phyloP scores from a whole-genome alignment of 2,329 filamentous ascomycete species.

The Bimuria novae-zelandiae region DNA sequence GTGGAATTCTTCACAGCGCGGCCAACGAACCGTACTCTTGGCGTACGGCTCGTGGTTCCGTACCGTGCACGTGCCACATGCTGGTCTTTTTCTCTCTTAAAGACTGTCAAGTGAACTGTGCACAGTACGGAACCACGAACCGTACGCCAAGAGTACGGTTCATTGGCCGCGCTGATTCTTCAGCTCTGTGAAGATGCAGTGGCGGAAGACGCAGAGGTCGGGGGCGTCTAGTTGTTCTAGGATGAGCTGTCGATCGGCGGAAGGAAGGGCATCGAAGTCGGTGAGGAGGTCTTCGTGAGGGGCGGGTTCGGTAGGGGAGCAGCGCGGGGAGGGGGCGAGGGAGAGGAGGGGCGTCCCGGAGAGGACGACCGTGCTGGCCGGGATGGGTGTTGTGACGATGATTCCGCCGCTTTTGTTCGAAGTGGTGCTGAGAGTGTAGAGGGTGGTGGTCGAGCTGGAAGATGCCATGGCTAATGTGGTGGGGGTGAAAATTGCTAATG shows the following conservation, averaged over 20 bases:
- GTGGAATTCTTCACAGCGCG: too few species aligned
- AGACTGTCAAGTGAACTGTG: too few species aligned
- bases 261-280: background rate
- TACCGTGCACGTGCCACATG: too few species aligned
- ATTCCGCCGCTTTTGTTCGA: background rate
- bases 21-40: too few species aligned
- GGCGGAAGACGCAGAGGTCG: conserved; percentile 2
- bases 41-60: too few species aligned
- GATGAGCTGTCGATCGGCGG: background rate
- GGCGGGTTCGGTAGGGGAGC: too few species aligned
- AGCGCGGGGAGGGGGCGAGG: too few species aligned
- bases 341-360: conserved; percentile 17
- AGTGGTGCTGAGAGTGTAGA: background rate
- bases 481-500: too few species aligned
- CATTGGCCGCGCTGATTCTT: too few species aligned
- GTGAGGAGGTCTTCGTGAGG: conserved; percentile 49
- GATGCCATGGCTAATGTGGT: background rate
- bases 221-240: conserved; percentile 3
- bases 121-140: too few species aligned
- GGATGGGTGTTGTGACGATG: background rate
- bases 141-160: too few species aligned
- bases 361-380: background rate
- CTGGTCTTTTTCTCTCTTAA: too few species aligned
- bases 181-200: conserved; percentile 8
- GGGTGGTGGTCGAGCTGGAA: background rate